Conservation (phyloP, 768 basidiomycete genomes). For the Dendrothele bispora region DNA sequence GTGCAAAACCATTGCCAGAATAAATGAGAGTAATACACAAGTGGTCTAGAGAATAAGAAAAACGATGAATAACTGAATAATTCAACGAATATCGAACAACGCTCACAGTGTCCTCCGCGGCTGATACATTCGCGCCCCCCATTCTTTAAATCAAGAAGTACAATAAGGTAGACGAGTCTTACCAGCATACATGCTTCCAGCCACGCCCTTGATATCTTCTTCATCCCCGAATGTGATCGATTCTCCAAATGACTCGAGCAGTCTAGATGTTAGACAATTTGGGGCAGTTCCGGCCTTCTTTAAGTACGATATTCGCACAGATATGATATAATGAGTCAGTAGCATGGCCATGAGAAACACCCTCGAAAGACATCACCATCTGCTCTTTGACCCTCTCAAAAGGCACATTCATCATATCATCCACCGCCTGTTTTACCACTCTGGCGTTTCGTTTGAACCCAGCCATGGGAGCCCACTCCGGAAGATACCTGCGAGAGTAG, state of each 20-base stretch:
- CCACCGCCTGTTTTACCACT: slow-evolving; percentile 43
- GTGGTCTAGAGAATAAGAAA: slow-evolving; percentile 46
- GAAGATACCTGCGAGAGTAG: slow-evolving; percentile 40
- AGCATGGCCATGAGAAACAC: no score
- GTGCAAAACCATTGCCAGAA: slow-evolving; percentile 54
- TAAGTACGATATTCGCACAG: slow-evolving; percentile 10
- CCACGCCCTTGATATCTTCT: slow-evolving; percentile 56
- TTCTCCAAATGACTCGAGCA: slow-evolving; percentile 41
- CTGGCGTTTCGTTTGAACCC: slow-evolving; percentile 46
- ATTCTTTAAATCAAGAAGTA: not conserved
- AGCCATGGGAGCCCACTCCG: slow-evolving; percentile 49
- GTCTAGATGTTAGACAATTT: slow-evolving; percentile 45
- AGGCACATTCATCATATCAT: slow-evolving; percentile 49
- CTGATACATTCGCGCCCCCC: slow-evolving; percentile 17
- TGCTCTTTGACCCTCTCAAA: slow-evolving; percentile 49
- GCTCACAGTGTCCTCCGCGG: slow-evolving; percentile 41
- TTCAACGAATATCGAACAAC: not conserved
- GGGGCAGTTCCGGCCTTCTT: slow-evolving; percentile 42
- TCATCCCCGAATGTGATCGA: slow-evolving; percentile 41
- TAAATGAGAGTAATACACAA: slow-evolving; percentile 46
- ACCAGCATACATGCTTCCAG: slow-evolving; percentile 53
- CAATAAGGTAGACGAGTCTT: slow-evolving; percentile 14
- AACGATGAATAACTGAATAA: not conserved
- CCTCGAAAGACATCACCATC: slow-evolving; percentile 46
- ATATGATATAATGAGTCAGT: not conserved